Evolutionary conservation across 345 rosid genomes (phyloP), one percentile per base, ranked within the genome.

Genomic region (Melaleuca alternifolia): DNA sequence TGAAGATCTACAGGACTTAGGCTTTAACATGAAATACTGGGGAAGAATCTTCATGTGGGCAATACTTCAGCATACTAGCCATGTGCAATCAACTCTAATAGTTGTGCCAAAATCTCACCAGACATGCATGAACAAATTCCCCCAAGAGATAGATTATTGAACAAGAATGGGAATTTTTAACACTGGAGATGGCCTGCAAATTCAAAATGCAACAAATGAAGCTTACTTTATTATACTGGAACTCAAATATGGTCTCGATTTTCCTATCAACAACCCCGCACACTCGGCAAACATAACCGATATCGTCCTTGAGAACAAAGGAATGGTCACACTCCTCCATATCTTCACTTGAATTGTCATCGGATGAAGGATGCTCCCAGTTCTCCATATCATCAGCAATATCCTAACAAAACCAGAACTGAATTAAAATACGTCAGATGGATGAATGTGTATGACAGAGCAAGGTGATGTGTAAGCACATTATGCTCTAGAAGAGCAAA

Each of bases 251-350:
- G 20, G 93, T 91, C 79, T 96, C 94, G 82, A 95, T 97, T 83
- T 95, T 92, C 92, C 92, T 92, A 50, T 92, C 88, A 83, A 96
- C 90, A 51, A 96, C 93, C 86, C 99, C 98, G 76, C 98, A 97
- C 61, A 94, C 90, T 46, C 98, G 96, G 91, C 99, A 97, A 65
- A 96, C 99, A 91, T 90, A 93, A n/a, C 99, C 99, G 61, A 97
- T 87, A 79, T 97, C 99, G 84, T 97, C 99, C 94, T 89, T 95
- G 89, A 97, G 86, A 79, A 96, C 89, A 89, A 90, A 96, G 23
- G 94, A 93, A 89, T 97, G 99, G 37, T 94, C 97, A 88, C 99
- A 97, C 54, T 92, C 89, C 23, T 83, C 83, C 20, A 50, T 84
- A 51, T 84, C 88, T 41, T 87, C 88, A 23, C 61, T 50, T 33